Base-by-base conservation (phyloP, 1,139 yeast species). In the Hansenula sp. region DNA sequence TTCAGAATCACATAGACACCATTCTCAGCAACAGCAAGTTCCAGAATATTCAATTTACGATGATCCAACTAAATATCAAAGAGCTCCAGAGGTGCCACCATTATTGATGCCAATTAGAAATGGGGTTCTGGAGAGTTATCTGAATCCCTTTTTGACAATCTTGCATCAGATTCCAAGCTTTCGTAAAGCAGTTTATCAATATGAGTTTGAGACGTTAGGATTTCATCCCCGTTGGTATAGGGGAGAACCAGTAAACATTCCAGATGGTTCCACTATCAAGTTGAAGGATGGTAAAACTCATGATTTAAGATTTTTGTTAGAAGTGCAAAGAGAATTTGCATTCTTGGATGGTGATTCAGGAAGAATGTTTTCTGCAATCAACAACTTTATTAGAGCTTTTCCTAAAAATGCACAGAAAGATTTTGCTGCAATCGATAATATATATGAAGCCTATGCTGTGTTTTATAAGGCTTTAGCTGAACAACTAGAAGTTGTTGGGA, bases 211-310 rank as follows among this genome's bases (percentile, higher is more conserved):
- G 1, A 61, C 62, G 13, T 64, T 71, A 39, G 73, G 72, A 0
- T 70, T 55, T 42, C 56, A 64, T 8, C 58, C 62, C 3, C 53
- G 59, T 32, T 73, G 79, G 79, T 73, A 72, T 68, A 64, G 55
- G 35, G 67, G 68, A 6, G 66, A 63, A 4, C 12, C 20, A 1
- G 44, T 53, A 10, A 43, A 39, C 4, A 20, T 60, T 10, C 50
- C 54, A 0, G 45, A 44, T 17, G 50, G 46, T 7, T 17, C 21
- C 5, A 28, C 44, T 0, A 32, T 43, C 2, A 32, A 32, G n/a
- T 35, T 45, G 5, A 41, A 43, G 4, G 41, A 44, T 14, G 45
- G 43, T 6, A 24, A 44, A 9, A 45, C 45, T 18, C 42, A 48
- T 16, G 49, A 53, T 29, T 36, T 51, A 31, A 45, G 61, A 25